Percentiles rank a stretch among this genome's conserved stretches.
These are phyloP conservation scores for Aspergillus caelatus DNA, from an alignment of 2,329 filamentous ascomycete species.

Conservation along the genomic window DNA sequence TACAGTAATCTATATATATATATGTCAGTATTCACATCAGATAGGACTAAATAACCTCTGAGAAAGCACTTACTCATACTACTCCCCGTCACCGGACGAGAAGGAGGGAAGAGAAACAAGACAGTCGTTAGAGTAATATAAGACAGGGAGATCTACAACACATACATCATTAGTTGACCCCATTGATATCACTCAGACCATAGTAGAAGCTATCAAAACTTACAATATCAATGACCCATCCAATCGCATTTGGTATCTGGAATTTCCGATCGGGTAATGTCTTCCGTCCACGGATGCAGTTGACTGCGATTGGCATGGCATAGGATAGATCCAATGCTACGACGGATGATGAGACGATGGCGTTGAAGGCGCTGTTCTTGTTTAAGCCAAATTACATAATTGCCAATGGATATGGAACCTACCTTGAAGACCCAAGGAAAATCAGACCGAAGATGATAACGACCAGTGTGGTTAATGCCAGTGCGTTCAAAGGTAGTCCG, in stretches of 20 bases:
- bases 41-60: neutral
- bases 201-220: conserved; percentile 15
- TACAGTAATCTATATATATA: conserved; percentile 37
- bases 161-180: conserved; percentile 30
- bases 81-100: conserved; percentile 61
- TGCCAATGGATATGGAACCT: conserved; percentile 9
- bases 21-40: neutral
- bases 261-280: conserved; percentile 65
- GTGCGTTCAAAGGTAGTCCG: conserved; percentile 66
- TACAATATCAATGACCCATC: conserved; percentile 62
- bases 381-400: no score
- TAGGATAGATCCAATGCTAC: conserved; percentile 73
- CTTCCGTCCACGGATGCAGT: conserved; percentile 66
- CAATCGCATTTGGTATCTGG: conserved; percentile 55
- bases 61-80: conserved; percentile 64
- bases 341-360: conserved; percentile 70
- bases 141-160: conserved; percentile 49
- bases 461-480: conserved; percentile 61
- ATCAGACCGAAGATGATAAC: conserved; percentile 70
- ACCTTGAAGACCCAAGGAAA: conserved; percentile 63
- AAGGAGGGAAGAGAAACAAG: conserved; percentile 73
- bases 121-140: conserved; percentile 72
- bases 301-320: conserved; percentile 71
- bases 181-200: neutral
- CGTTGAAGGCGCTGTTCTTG: conserved; percentile 63